Conservation (phyloP, 805 yeast species). For the Candida fluviatilis region DNA sequence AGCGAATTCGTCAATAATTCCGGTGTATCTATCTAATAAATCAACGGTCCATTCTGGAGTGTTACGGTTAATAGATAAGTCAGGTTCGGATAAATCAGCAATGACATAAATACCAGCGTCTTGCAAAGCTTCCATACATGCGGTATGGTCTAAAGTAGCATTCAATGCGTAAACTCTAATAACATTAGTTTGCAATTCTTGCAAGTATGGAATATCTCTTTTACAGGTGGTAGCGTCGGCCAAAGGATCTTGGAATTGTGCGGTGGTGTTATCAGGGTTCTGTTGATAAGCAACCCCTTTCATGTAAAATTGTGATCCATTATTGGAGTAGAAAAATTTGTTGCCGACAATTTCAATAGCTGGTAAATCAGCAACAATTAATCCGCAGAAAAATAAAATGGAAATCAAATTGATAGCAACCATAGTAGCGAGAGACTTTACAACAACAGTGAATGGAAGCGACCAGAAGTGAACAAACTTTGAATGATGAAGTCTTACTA, state of each 20-base stretch:
- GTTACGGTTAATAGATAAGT: constrained; percentile 55
- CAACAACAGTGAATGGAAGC: too few relatives aligned
- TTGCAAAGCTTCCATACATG: constrained; percentile 61
- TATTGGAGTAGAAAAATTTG: constrained; percentile 72
- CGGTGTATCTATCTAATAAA: constrained; percentile 61
- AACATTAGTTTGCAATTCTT: constrained; percentile 60
- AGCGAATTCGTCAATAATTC: constrained; percentile 64
- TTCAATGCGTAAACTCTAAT: constrained; percentile 75
- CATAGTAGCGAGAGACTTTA: constrained; percentile 7
- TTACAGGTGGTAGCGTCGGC: constrained; percentile 58
- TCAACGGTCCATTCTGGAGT: constrained; percentile 62
- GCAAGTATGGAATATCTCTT: constrained; percentile 71
- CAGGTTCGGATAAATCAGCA: constrained; percentile 81
- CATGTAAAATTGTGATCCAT: constrained; percentile 75
- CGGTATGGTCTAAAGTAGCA: constrained; percentile 57
- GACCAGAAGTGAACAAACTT: too few relatives aligned
- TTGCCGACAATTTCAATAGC: constrained; percentile 71
- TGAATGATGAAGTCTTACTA: too few relatives aligned
- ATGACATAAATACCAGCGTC: constrained; percentile 90
- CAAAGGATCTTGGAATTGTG: constrained; percentile 62
- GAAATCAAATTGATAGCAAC: constrained; percentile 6
- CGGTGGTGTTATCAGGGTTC: constrained; percentile 49
- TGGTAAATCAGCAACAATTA: constrained; percentile 41
- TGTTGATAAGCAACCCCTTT: constrained; percentile 81
- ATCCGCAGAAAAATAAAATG: constrained; percentile 1